phyloP scores from a whole-genome alignment of 2,329 filamentous ascomycete species.

The Oidium heveae region DNA sequence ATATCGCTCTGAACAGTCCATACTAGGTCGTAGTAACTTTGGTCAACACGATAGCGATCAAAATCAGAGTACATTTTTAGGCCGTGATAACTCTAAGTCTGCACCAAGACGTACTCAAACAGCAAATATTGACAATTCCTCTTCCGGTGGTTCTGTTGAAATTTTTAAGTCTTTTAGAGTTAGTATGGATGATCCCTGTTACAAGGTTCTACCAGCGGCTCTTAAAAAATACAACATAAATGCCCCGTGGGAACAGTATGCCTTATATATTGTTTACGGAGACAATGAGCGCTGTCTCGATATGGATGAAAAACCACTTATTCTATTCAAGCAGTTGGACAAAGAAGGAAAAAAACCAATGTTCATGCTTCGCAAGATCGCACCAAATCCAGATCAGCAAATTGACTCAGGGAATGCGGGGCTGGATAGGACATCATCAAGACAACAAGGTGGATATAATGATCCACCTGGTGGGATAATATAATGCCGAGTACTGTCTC shows the following conservation, averaged over 20 bases:
- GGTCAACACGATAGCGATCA: conserved; percentile 21
- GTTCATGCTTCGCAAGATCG: conserved; percentile 62
- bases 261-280: conserved; percentile 95
- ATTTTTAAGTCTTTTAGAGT: conserved; percentile 99
- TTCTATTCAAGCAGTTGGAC: conserved; percentile 90
- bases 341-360: conserved; percentile 95
- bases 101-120: conserved; percentile 28
- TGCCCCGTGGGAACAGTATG: conserved; percentile 91
- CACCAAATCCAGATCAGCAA: conserved; percentile 16
- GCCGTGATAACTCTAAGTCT: conserved; percentile 13
- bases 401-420: conserved; percentile 15
- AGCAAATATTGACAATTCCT: conserved; percentile 36
- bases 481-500: conserved; percentile 2
- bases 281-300: conserved; percentile 87
- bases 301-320: conserved; percentile 77
- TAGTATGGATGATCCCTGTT: conserved; percentile 91
- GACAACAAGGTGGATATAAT: conserved; percentile 7
- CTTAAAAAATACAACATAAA: conserved; percentile 98
- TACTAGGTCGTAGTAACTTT: conserved; percentile 29
- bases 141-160: conserved; percentile 42
- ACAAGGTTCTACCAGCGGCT: conserved; percentile 86
- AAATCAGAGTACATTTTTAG: conserved; percentile 11
- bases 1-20: conserved; percentile 30
- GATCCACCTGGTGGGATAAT: conserved; percentile 14
- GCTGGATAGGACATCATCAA: conserved; percentile 8